Evolutionary conservation across 2,329 filamentous ascomycete species (phyloP), one percentile per base, ranked within the genome.

Genomic region (Aspergillus sp.): DNA sequence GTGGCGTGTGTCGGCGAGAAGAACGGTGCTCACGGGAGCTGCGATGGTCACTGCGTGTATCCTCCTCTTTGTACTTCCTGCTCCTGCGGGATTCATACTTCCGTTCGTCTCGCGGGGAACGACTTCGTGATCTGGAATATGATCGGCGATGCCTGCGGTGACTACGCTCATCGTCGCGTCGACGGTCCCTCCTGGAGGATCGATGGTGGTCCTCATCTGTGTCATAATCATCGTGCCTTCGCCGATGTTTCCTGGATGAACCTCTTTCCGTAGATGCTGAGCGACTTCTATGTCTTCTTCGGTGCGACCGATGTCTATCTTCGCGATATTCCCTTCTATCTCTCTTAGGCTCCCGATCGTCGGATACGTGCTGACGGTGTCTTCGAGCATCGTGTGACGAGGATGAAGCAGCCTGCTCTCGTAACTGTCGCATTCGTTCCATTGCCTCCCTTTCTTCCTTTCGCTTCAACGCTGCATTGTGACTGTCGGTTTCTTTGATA

Each of bases 381-480:
- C 70, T 49, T 74, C 71, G 43, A 7, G 47, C 42, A 36, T 43
- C 42, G 32, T 40, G 27, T 69, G 68, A 39, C 64, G 51, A 42
- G 12, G 45, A 47, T 9, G 49, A 41, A 11, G 50, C 36, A 19
- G 46, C 66, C 44, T 79, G 76, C 2, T 49, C 39, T 51, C 59
- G 60, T 35, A 90, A 68, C 43, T 76, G 73, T 52, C 79, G 78
- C 43, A 95, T 76, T 13, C 88, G 82, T 4, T 82, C 82, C 48
- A 77, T 77, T 0, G 89, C 83, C 52, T 97, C 90, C 38, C 86
- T 82, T 27, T 84, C 83, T 64, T 97, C 91, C 59, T 85, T 94
- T 1, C 86, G 88, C 12, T 89, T 79, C 28, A 97, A 74, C 1
- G 88, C 86, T 26, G 86, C 82, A 76, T 98, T 98, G 68, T 98